Evolutionary conservation across 345 rosid genomes (phyloP).

Genomic region (Gossypium rotundifolium): DNA sequence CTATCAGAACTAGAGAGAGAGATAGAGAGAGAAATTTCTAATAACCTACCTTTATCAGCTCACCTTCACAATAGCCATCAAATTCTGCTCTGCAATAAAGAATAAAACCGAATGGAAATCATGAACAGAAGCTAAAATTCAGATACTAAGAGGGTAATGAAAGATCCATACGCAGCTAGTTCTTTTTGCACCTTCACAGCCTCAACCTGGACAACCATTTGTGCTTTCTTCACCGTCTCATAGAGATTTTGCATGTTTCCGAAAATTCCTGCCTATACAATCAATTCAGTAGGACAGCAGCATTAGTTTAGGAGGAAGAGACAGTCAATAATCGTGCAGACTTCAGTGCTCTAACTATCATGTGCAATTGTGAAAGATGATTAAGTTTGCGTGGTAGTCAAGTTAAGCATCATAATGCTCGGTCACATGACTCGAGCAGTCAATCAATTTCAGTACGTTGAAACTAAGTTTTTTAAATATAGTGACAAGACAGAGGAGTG

Average conservation of each 20-base stretch:
- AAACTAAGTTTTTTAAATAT: background rate
- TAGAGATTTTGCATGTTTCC: slow-evolving; percentile 90
- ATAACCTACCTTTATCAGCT: slow-evolving; percentile 68
- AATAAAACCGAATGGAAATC: slow-evolving; percentile 20
- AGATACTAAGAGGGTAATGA: background rate
- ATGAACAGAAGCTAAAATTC: slow-evolving; percentile 3
- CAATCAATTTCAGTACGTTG: background rate
- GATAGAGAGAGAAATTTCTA: background rate
- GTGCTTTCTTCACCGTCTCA: slow-evolving; percentile 89
- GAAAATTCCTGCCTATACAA: slow-evolving; percentile 71
- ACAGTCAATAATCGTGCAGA: background rate
- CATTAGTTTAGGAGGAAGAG: slow-evolving; percentile 12
- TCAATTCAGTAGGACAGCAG: slow-evolving; percentile 11
- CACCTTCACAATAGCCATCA: slow-evolving; percentile 94
- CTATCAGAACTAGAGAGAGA: background rate
- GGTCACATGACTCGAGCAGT: background rate
- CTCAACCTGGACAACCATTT: slow-evolving; percentile 94
- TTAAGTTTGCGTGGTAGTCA: background rate
- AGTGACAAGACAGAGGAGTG: background rate
- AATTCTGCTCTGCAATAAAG: slow-evolving; percentile 65
- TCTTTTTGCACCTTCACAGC: slow-evolving; percentile 88
- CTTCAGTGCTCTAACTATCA: background rate
- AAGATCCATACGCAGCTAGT: slow-evolving; percentile 62
- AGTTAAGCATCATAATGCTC: background rate
- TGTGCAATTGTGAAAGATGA: background rate